phyloP scores from a whole-genome alignment of 768 basidiomycete species.

The Kondoa subrosea region DNA sequence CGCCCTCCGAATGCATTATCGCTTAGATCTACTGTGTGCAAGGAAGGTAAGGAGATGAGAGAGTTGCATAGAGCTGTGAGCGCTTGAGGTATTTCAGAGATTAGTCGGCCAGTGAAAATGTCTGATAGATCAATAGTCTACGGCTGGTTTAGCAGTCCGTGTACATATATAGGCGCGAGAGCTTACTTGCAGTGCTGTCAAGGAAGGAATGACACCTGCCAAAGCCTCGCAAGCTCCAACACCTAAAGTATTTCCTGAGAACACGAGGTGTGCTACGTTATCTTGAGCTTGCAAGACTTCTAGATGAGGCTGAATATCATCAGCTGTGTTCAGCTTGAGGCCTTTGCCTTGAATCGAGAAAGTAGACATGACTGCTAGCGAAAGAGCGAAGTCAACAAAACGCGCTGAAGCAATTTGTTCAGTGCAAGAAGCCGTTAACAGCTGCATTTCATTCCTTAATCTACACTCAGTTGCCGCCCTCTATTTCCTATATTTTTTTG shows the following conservation, averaged over 20 bases:
- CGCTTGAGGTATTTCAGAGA: constrained; percentile 81
- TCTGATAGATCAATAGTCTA: constrained; percentile 92
- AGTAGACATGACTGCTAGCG: constrained; percentile 17
- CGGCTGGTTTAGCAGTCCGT: background rate
- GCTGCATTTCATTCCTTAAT: no score
- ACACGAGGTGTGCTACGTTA: constrained; percentile 66
- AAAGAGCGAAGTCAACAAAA: constrained; percentile 11
- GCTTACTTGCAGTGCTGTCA: constrained; percentile 9
- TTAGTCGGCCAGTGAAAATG: constrained; percentile 93
- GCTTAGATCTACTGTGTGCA: constrained; percentile 73
- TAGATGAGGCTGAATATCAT: constrained; percentile 59
- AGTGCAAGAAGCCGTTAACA: no score
- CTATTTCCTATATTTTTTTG: no score
- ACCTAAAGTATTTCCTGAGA: constrained; percentile 88
- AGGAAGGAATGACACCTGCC: constrained; percentile 1
- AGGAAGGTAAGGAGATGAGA: constrained; percentile 57
- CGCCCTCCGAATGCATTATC: constrained; percentile 96
- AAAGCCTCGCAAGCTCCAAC: constrained; percentile 56
- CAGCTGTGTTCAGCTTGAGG: constrained; percentile 60
- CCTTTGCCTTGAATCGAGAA: constrained; percentile 49
- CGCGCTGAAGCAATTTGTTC: no score
- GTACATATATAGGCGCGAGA: background rate
- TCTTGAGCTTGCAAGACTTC: constrained; percentile 31
- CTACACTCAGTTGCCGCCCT: no score
- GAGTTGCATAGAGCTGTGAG: constrained; percentile 76